Evolutionary conservation across 2,329 filamentous ascomycete species (phyloP), one percentile per base, ranked within the genome.

Genomic region (Phoma herbarum): DNA sequence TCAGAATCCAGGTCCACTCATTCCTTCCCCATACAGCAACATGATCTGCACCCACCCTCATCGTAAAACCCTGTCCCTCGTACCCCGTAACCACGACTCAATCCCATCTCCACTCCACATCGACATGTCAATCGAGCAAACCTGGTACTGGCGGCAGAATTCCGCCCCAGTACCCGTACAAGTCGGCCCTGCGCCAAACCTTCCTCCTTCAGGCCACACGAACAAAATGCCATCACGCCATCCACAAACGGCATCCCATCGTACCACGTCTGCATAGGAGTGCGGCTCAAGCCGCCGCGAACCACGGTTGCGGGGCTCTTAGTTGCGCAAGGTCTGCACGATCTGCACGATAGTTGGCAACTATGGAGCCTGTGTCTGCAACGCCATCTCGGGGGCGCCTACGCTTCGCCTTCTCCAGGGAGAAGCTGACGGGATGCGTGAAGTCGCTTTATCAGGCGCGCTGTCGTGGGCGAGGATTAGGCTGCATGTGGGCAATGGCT

Each of bases 231-330:
- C 26, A 25, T 8, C 39, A 43, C 18, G 20, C 20, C 29, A 43
- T 18, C 43, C 33, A 16, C 39, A 39, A 47, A 12, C n/a, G 39
- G 33, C 11, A 26, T 31, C 11, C 14, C 43, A 47, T 18, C 25
- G 18, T 23, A 20, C 51, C 43, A 44, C 14, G 18, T 41, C 16
- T n/a, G 35, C 26, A 54, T 16, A 54, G 46, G 20, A 33, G 11
- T 39, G 26, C 51, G 51, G 51, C 23, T 26, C 25, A 42, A 18
- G 25, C 51, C 51, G 51, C 25, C 26, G 43, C 35, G 51, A 47
- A 47, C 43, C 43, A 33, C 26, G 25, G 33, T 41, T 26, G 26
- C 25, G 51, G 43, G 26, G 11, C 33, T 8, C n/a, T 14, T 39
- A 48, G 18, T 5, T 33, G 43, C 26, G 37, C 25, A 42, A 23